Base-by-base conservation (phyloP, 164 flowering plant genomes). In the Platanus orientalis region DNA sequence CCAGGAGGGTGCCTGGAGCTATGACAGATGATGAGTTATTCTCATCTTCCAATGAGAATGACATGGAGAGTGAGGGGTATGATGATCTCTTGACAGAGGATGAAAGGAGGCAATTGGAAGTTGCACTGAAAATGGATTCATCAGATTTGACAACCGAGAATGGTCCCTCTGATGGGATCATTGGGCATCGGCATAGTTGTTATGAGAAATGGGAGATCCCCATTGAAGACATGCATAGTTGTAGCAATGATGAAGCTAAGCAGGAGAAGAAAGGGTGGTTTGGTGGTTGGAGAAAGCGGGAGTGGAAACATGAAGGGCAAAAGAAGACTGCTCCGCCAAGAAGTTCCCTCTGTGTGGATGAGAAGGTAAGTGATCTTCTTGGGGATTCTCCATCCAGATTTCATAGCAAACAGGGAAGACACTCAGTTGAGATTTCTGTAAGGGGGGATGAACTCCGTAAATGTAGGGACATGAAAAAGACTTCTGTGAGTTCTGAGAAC, bases 211-310 rank as follows among this genome's bases (percentile, higher is more conserved):
- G 85, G 70, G 96, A 85, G 12, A 70, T 83, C 61, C 80, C 85
- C 30, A 68, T 88, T 26, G 92, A 86, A 75, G 94, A 77, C 20
- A 27, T 56, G 14, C 75, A 69, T 67, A 75, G 70, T 66, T 72
- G 71, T 62, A 75, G 74, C 74, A 80, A 75, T 71, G 87, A 76
- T 23, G 91, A 85, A 34, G 57, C 39, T 29, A 87, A 82, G 67
- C 81, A 70, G 54, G 92, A 87, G 58, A 93, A 82, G 79, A 89
- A 86, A 65, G 91, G 95, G 30, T 87, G 97, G 98, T 85, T 91
- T 79, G 82, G 80, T 62, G 81, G 89, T 36, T 90, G 93, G 97
- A 84, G 84, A 68, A 93, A 82, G 73, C 68, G 78, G 56, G 96
- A 83, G 23, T 17, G 69, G 10, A 87, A 84, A 60, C 61, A 54